Evolutionary conservation across 257 asterid genomes (phyloP), one percentile per base, ranked within the genome.

Genomic region (Nicotiana tomentosiformis): DNA sequence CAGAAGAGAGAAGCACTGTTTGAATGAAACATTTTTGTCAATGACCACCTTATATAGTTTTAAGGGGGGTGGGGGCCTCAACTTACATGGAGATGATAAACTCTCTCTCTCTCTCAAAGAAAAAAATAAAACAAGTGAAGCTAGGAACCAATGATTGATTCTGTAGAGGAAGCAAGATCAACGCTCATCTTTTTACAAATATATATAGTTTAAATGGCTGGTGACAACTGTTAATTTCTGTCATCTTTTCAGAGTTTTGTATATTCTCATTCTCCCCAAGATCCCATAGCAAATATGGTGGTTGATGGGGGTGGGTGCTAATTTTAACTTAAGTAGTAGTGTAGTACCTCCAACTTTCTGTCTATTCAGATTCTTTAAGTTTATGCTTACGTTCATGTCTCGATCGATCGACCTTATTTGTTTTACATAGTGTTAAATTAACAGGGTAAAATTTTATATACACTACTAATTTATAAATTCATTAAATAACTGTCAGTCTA

Each of bases 161-260:
- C 72, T 87, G 84, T 69, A 57, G 88, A 85, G 77, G 83, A 85
- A 86, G 88, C 84, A 77, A 85, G 81, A 84, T 85, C 87, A 84
- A 86, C 83, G 79, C 81, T 82, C 62, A n/a, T 29, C 83, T 66
- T 66, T 43, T 66, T 32, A 66, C 74, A 66, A 66, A 3, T 79
- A 33, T 83, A 3, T 79, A 33, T 83, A 0, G 51, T 85, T 55
- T 82, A 58, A 37, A 76, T 87, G 65, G 87, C 89, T 86, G 93
- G 91, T 87, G 91, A 90, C 98, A 92, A 93, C 96, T 32, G 51
- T 66, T 85, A 77, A 90, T 86, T 84, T 81, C 57, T 88, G 91
- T 92, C 93, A 88, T 88, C 83, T 81, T 78, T 87, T 85, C 70
- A 77, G 78, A 58, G 80, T 81, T 78, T 87, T 66, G 4, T 66